These are phyloP conservation scores for Magnaporthiopsis incrustans DNA, from an alignment of 2,329 filamentous ascomycete genomes.

Conservation along the genomic window DNA sequence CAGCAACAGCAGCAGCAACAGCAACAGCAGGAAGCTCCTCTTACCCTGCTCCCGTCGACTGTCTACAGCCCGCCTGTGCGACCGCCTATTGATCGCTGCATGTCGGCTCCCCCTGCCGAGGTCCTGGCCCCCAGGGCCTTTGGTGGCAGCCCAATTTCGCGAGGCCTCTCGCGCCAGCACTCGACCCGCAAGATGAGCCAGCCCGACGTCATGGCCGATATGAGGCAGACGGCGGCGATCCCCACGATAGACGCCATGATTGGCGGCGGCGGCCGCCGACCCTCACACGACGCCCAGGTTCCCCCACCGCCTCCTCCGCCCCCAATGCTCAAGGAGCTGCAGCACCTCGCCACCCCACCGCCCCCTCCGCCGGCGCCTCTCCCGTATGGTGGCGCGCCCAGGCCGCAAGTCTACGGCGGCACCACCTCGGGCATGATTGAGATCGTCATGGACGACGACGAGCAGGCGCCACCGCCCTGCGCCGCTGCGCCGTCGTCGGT, in stretches of 20 bases:
- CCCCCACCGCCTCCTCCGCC: conserved; percentile 46
- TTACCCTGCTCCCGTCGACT: conserved; percentile 49
- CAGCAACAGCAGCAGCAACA: conserved; percentile 12
- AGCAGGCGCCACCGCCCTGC: conserved; percentile 25
- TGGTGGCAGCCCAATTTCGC: neutral
- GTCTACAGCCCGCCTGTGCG: conserved; percentile 49
- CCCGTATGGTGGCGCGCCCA: conserved; percentile 31
- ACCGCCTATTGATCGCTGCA: conserved; percentile 47
- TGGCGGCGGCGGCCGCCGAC: conserved; percentile 27
- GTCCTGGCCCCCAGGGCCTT: conserved; percentile 20
- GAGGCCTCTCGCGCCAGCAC: conserved; percentile 19
- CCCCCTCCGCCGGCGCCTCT: conserved; percentile 55
- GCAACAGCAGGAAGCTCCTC: conserved; percentile 16
- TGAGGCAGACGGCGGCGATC: conserved; percentile 30
- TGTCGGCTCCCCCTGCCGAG: conserved; percentile 52
- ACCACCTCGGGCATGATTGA: conserved; percentile 51
- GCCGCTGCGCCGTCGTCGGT: conserved; percentile 8
- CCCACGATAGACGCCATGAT: conserved; percentile 41
- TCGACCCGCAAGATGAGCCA: conserved; percentile 29
- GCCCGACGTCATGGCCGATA: conserved; percentile 10
- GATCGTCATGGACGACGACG: conserved; percentile 54
- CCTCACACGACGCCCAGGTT: conserved; percentile 42
- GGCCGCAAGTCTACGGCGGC: conserved; percentile 32
- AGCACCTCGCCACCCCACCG: conserved; percentile 52
- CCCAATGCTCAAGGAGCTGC: conserved; percentile 52